Base-by-base conservation (phyloP, 768 basidiomycete genomes). In the Mycena kentingensis region DNA sequence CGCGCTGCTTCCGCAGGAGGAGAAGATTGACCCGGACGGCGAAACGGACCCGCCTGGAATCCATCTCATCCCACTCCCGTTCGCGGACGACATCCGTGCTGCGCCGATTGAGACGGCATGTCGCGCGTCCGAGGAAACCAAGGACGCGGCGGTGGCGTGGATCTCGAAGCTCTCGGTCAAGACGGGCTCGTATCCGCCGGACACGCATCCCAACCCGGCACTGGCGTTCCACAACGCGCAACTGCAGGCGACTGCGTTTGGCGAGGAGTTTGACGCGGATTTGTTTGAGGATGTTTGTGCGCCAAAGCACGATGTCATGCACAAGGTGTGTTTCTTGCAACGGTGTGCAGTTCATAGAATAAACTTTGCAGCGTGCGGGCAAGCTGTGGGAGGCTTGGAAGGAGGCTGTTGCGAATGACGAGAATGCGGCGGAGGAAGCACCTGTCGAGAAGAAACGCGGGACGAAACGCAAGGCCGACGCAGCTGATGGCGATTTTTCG, bases 41-140 rank as follows among this genome's bases (percentile, higher is more conserved):
- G 88, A 84, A 76, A 84, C 81, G 46, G 85, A 89, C 35, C 92
- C 97, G 28, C 84, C 90, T 2, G 97, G 97, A 5, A 89, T 98
- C 63, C 94, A 98, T 68, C 75, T 98, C 45, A 87, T 98, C 52
- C 88, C 88, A 15, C 67, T 98, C n/a, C 95, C 96, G 1, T 99
- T 90, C 66, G 88, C 90, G 4, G 97, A 99, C 65, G 97, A 99
- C 62, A 88, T 98, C 43, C 84, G 97, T 42, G 76, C 78, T 18
- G 88, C 89, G 5, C 85, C 88, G 2, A 69, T 93, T 11, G 81
- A 85, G 18, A 76, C 82, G 49, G 85, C 77, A 6, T 73, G 78
- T 59, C 77, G 79, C 76, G 94, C 90, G 3, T 78, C 82, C 18
- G 82, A 90, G 24, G 76, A 82, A 18, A 73, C 88, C 57, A 82